Percentiles rank a stretch among this genome's conserved stretches.
Conservation (phyloP, 179 eudicot species). For the Monotropa hypopitys region DNA sequence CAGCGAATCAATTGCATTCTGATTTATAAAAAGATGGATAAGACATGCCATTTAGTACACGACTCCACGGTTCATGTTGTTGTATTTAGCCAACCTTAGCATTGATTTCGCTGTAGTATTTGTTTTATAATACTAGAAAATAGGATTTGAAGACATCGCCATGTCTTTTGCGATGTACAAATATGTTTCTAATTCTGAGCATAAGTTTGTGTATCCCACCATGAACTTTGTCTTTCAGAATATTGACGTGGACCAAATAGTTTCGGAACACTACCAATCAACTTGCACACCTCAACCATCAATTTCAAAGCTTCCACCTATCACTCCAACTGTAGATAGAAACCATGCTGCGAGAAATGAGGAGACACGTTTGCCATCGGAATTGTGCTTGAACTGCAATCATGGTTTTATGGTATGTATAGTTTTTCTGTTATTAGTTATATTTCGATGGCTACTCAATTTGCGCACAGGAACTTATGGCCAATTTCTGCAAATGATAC, state of each 20-base stretch:
- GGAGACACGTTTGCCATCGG: constrained; percentile 52
- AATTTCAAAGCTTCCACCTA: constrained; percentile 32
- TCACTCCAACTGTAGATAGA: constrained; percentile 34
- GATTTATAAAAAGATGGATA: not conserved
- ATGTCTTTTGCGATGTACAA: not conserved
- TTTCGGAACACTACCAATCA: constrained; percentile 69
- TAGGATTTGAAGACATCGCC: not conserved
- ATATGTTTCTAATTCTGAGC: not conserved
- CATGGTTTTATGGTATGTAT: constrained; percentile 57
- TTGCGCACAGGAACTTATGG: constrained; percentile 7
- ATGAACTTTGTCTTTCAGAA: constrained; percentile 34
- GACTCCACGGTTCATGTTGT: no score
- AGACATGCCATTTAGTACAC: not conserved
- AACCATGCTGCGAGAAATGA: constrained; percentile 21
- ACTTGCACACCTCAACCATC: constrained; percentile 58
- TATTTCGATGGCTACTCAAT: not conserved
- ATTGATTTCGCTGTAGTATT: not conserved
- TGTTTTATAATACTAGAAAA: not conserved
- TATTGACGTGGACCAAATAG: constrained; percentile 89
- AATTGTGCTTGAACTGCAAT: constrained; percentile 54
- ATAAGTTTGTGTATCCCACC: not conserved
- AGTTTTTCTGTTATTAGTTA: not conserved
- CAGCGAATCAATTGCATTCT: not conserved
- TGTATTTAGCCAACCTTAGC: not conserved
- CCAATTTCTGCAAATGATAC: constrained; percentile 23